Conservation (phyloP, 2,329 filamentous ascomycete species). For the Tolypocladium pustulatum region DNA sequence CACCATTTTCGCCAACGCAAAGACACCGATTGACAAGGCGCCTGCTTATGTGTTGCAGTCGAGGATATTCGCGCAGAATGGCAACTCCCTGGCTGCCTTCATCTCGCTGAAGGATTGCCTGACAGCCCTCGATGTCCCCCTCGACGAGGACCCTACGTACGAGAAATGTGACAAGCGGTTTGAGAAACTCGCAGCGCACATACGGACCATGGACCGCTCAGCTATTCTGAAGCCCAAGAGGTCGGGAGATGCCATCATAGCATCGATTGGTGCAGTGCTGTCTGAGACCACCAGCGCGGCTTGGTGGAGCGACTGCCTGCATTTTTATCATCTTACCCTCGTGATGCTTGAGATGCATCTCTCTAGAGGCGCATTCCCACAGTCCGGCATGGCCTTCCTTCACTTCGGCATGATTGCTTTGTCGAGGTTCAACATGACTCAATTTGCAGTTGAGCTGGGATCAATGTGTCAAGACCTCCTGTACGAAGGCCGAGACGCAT, state of each 20-base stretch:
- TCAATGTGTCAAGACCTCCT: slow-evolving; percentile 53
- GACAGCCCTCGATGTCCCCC: slow-evolving; percentile 53
- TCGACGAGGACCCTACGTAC: slow-evolving; percentile 57
- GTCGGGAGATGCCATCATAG: slow-evolving; percentile 40
- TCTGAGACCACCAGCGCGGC: slow-evolving; percentile 59
- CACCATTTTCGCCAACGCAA: slow-evolving; percentile 60
- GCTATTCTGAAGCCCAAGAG: slow-evolving; percentile 32
- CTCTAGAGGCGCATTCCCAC: slow-evolving; percentile 52
- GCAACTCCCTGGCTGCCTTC: slow-evolving; percentile 61
- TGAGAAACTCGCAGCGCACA: slow-evolving; percentile 45
- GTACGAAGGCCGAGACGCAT: slow-evolving; percentile 50
- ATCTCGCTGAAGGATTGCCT: slow-evolving; percentile 61
- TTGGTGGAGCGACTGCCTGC: slow-evolving; percentile 61
- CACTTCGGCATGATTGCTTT: slow-evolving; percentile 58
- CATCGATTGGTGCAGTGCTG: slow-evolving; percentile 58
- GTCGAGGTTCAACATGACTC: slow-evolving; percentile 59
- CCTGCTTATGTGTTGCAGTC: slow-evolving; percentile 77
- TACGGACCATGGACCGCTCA: slow-evolving; percentile 45
- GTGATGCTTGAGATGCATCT: slow-evolving; percentile 59
- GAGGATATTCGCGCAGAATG: slow-evolving; percentile 64
- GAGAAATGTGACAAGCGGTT: slow-evolving; percentile 73
- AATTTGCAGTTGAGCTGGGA: slow-evolving; percentile 56
- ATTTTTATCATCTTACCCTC: slow-evolving; percentile 63
- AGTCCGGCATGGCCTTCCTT: slow-evolving; percentile 58
- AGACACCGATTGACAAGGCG: slow-evolving; percentile 66